Base-by-base conservation (phyloP, 768 basidiomycete species). In the Cystoderma amianthinum region DNA sequence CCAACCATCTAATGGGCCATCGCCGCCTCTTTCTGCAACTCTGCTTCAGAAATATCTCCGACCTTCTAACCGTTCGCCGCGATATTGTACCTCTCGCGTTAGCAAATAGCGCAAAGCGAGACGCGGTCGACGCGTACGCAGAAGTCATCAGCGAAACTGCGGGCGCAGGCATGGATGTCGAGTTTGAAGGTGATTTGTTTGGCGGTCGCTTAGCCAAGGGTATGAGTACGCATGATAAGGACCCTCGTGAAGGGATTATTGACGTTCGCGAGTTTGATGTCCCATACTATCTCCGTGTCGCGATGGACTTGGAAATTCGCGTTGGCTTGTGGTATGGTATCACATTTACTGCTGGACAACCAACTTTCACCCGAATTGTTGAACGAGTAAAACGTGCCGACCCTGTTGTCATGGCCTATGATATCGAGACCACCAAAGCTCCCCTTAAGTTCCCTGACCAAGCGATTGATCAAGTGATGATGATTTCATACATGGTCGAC, bases 401-500 rank as follows among this genome's bases (percentile, higher is more conserved):
- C 55, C 96, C 96, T 0, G 93, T 99, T 32, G 93, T 99, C 39
- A 86, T 99, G 90, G 96, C 96, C 0, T 99, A 73, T 60, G 96
- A 98, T 80, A 99, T 99, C 56, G 96, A 99, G 62, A 94, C 91
- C 13, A 95, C 94, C 1, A 99, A 99, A 65, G 86, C 90, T n/a
- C 95, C 96, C n/a, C 79, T 98, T 53, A 98, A 98, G 62, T 98
- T 98, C 57, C 95, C 96, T 1, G 96, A 98, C 65, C 85, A 93
- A 51, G 77, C 80, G 5, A 83, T 90, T 18, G 96, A 98, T 67
- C 94, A 97, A 58, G 92, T 99, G 53, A 99, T 99, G 95, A 99
- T 99, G 96, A 98, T 99, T 48, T 99, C 96, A 33, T 99, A 98
- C 64, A 98, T 99, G 94, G 71, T 99, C 13, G 96, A 99, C 57